A percentile compares a stretch with the other conserved stretches of the same genome.
phyloP scores from a whole-genome alignment of 495 filamentous ascomycete genomes.

The Penicillium bovifimosum region DNA sequence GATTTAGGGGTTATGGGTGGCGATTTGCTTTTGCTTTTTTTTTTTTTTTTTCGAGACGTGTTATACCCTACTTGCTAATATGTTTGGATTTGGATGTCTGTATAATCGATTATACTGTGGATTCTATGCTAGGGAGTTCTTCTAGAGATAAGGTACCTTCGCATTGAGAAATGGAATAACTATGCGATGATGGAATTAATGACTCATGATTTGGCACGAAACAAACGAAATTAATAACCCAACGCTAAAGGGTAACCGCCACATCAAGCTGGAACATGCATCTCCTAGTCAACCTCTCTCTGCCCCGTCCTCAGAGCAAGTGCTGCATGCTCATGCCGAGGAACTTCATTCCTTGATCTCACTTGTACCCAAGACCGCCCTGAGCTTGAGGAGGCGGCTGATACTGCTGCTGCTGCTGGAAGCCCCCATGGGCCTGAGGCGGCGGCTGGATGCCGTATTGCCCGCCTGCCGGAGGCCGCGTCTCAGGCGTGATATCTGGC shows the following conservation, averaged over 20 bases:
- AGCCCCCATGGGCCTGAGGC: conserved; percentile 19
- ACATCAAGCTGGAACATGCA: background rate
- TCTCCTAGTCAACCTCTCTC: background rate
- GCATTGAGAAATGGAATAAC: background rate
- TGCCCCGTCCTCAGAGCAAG: background rate
- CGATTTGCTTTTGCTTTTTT: background rate
- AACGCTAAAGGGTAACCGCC: background rate
- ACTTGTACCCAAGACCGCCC: conserved; percentile 17
- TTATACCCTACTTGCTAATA: conserved; percentile 13
- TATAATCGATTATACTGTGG: background rate
- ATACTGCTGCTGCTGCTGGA: conserved; percentile 19
- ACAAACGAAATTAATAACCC: background rate
- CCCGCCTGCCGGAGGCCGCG: conserved; percentile 30
- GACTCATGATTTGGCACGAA: background rate
- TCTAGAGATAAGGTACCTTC: background rate
- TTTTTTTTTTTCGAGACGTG: background rate
- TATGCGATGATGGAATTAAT: background rate
- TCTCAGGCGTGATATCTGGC: conserved; percentile 43
- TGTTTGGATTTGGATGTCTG: background rate
- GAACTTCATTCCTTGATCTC: background rate
- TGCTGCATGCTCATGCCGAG: background rate
- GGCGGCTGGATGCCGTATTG: conserved; percentile 28
- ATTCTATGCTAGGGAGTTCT: background rate
- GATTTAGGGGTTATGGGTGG: background rate
- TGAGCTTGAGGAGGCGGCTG: conserved; percentile 21